These are phyloP conservation scores for Annona squamosa DNA, from an alignment of 164 flowering plant species.

Conservation along the genomic window DNA sequence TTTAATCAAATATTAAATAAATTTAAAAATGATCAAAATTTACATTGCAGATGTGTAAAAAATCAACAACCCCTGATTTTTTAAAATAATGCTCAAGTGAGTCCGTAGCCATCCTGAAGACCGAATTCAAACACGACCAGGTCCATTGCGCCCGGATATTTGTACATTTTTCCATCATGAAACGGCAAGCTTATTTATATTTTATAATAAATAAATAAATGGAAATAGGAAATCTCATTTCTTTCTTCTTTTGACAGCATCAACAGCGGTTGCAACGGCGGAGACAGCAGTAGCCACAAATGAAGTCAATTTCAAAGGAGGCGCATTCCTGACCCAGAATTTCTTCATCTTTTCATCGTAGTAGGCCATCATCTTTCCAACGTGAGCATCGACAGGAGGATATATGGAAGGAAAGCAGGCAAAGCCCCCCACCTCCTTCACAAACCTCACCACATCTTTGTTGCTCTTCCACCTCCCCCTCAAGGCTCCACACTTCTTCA, in stretches of 20 bases:
- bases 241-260: neutral
- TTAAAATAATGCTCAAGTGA: no score
- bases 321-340: slow-evolving; percentile 5
- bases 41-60: no score
- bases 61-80: no score
- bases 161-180: no score
- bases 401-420: slow-evolving; percentile 6
- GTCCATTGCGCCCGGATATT: no score
- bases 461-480: slow-evolving; percentile 6
- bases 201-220: no score
- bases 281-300: neutral
- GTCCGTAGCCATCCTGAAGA: no score
- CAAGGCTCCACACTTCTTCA: slow-evolving; percentile 6
- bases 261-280: neutral
- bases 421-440: slow-evolving; percentile 6
- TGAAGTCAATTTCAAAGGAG: neutral
- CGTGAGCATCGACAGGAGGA: slow-evolving; percentile 5
- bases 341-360: neutral
- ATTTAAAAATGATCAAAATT: no score
- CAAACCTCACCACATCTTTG: slow-evolving; percentile 4
- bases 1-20: no score
- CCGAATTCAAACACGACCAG: no score
- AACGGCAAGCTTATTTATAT: neutral
- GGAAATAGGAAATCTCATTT: neutral
- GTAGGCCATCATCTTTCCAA: slow-evolving; percentile 4